Evolutionary conservation across 495 filamentous ascomycete genomes (phyloP).

Genomic region (Talaromyces proteolyticus): DNA sequence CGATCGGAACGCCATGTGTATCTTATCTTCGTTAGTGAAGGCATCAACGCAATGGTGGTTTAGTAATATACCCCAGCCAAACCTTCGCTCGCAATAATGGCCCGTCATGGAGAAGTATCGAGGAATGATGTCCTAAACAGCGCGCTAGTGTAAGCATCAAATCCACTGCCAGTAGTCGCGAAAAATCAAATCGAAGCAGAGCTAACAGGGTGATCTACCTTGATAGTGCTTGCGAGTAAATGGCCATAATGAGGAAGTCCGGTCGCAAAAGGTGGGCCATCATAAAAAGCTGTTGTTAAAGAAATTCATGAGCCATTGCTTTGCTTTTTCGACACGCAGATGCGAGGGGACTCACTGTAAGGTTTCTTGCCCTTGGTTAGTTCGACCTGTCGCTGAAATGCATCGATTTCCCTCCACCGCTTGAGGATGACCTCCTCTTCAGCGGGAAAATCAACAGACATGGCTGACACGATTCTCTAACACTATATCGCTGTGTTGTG

Average conservation of each 20-base stretch:
- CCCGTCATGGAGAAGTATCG: conserved; percentile 92
- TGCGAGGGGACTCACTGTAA: conserved; percentile 45
- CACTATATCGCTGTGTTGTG: conserved; percentile 1
- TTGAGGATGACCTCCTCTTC: conserved; percentile 79
- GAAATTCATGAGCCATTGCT: conserved; percentile 2
- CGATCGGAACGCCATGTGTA: conserved; percentile 92
- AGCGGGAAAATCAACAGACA: conserved; percentile 89
- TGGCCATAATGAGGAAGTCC: conserved; percentile 95
- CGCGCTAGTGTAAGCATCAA: conserved; percentile 25
- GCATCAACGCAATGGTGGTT: not conserved
- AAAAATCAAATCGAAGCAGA: conserved; percentile 95
- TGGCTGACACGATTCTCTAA: conserved; percentile 22
- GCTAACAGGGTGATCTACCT: conserved; percentile 95
- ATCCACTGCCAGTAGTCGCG: conserved; percentile 42
- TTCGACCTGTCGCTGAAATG: conserved; percentile 74
- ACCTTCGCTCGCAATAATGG: conserved; percentile 62
- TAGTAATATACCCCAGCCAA: conserved; percentile 53
- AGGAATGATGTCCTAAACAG: conserved; percentile 83
- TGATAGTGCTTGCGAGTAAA: conserved; percentile 91
- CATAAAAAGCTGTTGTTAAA: conserved; percentile 32
- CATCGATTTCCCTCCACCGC: conserved; percentile 84
- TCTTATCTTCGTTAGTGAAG: conserved; percentile 22
- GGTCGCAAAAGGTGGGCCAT: conserved; percentile 59
- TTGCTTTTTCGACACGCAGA: conserved; percentile 47
- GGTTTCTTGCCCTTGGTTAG: conserved; percentile 64